A percentile compares a stretch with the other conserved stretches of the same genome.
Evolutionary conservation across 2,329 filamentous ascomycete genomes (phyloP).

Genomic region (Lomentospora prolificans): DNA sequence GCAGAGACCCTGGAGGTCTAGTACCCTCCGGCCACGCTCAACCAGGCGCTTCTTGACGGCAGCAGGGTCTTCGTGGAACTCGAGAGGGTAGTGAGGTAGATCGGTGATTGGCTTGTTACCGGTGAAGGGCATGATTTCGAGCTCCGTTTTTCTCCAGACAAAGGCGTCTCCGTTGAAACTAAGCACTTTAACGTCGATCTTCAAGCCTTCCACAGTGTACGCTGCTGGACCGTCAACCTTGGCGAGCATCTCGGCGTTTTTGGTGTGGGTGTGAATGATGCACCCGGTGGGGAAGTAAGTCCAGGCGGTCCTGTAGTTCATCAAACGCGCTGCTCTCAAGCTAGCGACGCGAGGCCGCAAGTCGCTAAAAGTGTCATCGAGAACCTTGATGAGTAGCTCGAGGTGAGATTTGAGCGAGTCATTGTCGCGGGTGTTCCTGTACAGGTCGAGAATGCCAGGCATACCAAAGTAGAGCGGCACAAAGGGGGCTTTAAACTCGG

Average conservation of each 20-base stretch:
- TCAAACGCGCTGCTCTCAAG: constrained; percentile 26
- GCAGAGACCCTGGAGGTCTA: constrained; percentile 30
- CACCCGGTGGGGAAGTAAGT: constrained; percentile 30
- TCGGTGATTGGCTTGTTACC: constrained; percentile 32
- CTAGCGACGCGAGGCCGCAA: constrained; percentile 24
- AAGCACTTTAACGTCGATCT: constrained; percentile 24
- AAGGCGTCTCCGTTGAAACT: constrained; percentile 30
- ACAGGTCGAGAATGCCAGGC: constrained; percentile 27
- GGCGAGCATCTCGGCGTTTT: constrained; percentile 31
- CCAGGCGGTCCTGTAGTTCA: constrained; percentile 33
- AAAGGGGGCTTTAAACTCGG: constrained; percentile 29
- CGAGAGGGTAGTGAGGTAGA: constrained; percentile 27
- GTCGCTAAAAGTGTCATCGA: constrained; percentile 34
- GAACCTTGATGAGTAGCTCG: constrained; percentile 27
- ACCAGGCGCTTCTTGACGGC: constrained; percentile 20
- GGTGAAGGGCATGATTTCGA: constrained; percentile 22
- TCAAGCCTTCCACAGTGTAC: constrained; percentile 18
- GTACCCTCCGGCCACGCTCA: constrained; percentile 26
- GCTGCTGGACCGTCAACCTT: constrained; percentile 23
- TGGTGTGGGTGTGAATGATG: constrained; percentile 26
- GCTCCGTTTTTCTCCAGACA: constrained; percentile 25
- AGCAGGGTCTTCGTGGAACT: constrained; percentile 21
- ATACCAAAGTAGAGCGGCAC: constrained; percentile 33
- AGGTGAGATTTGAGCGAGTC: constrained; percentile 25
- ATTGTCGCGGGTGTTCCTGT: constrained; percentile 16